Conservation (phyloP, 2,329 filamentous ascomycete species). For the Alternaria conjuncta region DNA sequence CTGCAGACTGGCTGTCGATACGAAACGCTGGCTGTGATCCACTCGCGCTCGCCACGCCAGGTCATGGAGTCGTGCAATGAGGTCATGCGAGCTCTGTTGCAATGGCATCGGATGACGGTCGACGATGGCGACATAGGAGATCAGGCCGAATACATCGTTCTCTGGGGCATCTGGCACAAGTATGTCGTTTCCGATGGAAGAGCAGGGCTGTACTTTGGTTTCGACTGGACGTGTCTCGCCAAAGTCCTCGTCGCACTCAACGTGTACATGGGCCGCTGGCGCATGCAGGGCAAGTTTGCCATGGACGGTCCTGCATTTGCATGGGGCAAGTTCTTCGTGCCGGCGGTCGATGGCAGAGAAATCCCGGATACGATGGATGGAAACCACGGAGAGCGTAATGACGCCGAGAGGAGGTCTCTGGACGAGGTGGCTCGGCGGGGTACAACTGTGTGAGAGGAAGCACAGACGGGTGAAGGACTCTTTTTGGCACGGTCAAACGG, state of each 20-base stretch:
- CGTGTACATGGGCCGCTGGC: slow-evolving; percentile 38
- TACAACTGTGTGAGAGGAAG: not conserved
- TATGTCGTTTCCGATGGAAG: slow-evolving; percentile 11
- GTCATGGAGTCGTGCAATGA: slow-evolving; percentile 30
- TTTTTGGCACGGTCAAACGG: slow-evolving; percentile 7
- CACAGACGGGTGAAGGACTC: not conserved
- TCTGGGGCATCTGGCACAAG: slow-evolving; percentile 28
- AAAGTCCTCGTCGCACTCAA: slow-evolving; percentile 38
- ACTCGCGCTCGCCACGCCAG: slow-evolving; percentile 36
- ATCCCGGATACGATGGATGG: slow-evolving; percentile 2
- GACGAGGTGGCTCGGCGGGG: not conserved
- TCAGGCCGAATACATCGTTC: slow-evolving; percentile 17
- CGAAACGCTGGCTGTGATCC: slow-evolving; percentile 36
- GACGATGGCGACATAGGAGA: slow-evolving; percentile 1
- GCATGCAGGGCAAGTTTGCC: slow-evolving; percentile 32
- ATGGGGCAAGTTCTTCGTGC: slow-evolving; percentile 30
- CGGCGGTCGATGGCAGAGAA: slow-evolving; percentile 8
- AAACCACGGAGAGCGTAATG: not conserved
- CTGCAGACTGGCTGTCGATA: slow-evolving; percentile 35
- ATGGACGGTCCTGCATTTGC: slow-evolving; percentile 28
- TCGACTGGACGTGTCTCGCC: slow-evolving; percentile 22
- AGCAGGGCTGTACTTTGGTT: slow-evolving; percentile 30
- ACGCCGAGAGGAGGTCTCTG: not conserved
- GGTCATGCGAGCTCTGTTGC: slow-evolving; percentile 32
- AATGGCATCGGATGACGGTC: slow-evolving; percentile 33